These are phyloP conservation scores for Kandelia obovata DNA, from an alignment of 345 rosid species.

Conservation along the genomic window DNA sequence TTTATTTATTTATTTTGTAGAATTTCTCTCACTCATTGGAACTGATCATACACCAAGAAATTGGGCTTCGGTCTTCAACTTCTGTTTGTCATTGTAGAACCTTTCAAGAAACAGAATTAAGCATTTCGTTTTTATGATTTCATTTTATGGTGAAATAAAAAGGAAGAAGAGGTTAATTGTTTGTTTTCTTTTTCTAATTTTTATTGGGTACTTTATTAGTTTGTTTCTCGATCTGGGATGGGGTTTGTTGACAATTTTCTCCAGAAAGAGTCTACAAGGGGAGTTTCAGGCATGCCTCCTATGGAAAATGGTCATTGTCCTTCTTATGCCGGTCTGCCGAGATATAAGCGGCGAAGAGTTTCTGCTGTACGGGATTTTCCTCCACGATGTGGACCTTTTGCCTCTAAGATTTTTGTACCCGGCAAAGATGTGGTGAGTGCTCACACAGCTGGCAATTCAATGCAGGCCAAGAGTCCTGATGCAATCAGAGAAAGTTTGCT, in stretches of 20 bases:
- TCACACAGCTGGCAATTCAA: slow-evolving; percentile 1
- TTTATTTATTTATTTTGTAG: too few relatives aligned
- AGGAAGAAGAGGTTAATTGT: background rate
- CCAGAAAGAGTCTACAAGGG: slow-evolving; percentile 33
- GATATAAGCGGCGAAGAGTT: slow-evolving; percentile 42
- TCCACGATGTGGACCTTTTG: slow-evolving; percentile 39
- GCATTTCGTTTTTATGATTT: too few relatives aligned
- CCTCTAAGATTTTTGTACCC: slow-evolving; percentile 8
- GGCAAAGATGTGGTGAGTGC: slow-evolving; percentile 8
- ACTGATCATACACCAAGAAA: too few relatives aligned
- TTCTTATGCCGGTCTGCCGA: slow-evolving; percentile 18
- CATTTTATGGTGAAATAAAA: too few relatives aligned
- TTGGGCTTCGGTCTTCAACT: too few relatives aligned
- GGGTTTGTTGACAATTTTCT: slow-evolving; percentile 31
- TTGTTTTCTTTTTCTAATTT: background rate
- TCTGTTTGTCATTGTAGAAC: too few relatives aligned
- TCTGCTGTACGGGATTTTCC: slow-evolving; percentile 52
- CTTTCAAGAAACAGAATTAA: too few relatives aligned
- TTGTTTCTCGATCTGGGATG: slow-evolving; percentile 31
- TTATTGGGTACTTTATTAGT: background rate
- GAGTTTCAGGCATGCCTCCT: slow-evolving; percentile 8
- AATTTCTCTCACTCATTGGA: too few relatives aligned
- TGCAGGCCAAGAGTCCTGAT: background rate
- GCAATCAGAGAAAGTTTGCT: slow-evolving; percentile 3
- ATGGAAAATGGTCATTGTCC: slow-evolving; percentile 30